Conservation (phyloP, 495 filamentous ascomycete species). For the Neurospora tetraspora region DNA sequence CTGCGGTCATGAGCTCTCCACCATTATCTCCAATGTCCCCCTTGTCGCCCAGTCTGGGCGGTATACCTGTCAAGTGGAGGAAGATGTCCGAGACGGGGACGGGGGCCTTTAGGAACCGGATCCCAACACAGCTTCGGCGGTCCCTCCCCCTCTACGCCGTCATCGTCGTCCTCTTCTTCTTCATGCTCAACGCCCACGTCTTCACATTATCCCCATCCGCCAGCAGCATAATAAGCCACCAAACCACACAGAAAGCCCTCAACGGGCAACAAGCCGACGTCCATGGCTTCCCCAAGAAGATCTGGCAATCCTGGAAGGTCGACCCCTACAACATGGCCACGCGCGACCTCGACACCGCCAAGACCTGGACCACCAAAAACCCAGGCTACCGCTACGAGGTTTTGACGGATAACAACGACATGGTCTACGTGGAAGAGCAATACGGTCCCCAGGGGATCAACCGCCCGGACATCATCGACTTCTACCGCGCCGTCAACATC, state of each 20-base stretch:
- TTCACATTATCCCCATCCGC: constrained; percentile 1
- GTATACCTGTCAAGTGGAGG: constrained; percentile 13
- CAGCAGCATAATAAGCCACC: background rate
- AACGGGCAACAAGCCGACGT: background rate
- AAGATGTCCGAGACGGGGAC: background rate
- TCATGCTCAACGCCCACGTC: constrained; percentile 29
- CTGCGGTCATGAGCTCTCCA: constrained; percentile 10
- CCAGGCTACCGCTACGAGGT: constrained; percentile 50
- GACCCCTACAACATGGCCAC: constrained; percentile 43
- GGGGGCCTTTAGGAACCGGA: constrained; percentile 14
- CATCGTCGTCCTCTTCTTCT: constrained; percentile 19
- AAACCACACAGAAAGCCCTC: background rate
- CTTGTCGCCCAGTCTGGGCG: constrained; percentile 13
- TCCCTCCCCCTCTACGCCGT: constrained; percentile 16
- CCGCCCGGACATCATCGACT: constrained; percentile 46
- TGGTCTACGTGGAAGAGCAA: constrained; percentile 45
- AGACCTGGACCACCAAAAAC: constrained; percentile 48
- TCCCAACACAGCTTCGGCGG: constrained; percentile 23
- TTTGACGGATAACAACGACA: constrained; percentile 47
- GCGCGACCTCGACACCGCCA: constrained; percentile 38
- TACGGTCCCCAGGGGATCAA: constrained; percentile 44
- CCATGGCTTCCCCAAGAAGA: constrained; percentile 21
- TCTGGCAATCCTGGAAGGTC: constrained; percentile 59
- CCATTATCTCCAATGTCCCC: constrained; percentile 13
- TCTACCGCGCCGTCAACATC: constrained; percentile 41